Evolutionary conservation across 768 basidiomycete genomes (phyloP), one percentile per base, ranked within the genome.

Genomic region (Tylopilus vinaceipallidus): DNA sequence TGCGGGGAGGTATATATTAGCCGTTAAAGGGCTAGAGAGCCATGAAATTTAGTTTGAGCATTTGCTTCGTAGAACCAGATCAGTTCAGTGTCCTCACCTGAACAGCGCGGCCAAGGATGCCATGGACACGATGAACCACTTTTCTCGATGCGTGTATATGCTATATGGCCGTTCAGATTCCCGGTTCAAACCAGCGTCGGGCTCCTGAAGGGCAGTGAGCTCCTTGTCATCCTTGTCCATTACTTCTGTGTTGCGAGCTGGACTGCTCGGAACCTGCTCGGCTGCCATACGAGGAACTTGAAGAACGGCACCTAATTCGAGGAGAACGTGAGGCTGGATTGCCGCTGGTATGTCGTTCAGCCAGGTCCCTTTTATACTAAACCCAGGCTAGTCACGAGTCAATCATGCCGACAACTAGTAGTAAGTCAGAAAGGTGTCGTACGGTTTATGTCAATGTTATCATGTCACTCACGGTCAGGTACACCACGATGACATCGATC

Each of bases 1-100:
- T 12, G 83, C 88, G 6, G 89, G 88, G 40, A 89, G 80, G 62
- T 90, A 91, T 49, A 91, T 85, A 49, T 83, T 89, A 3, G 86
- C 76, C 2, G 88, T 86, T 11, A 90, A 68, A 0, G 86, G 86
- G 58, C 84, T 86, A 37, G 40, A 20, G 27, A 20, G 32, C 35
- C 4, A 35, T 41, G 12, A n/a, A 35, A 27, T 14, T 29, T 29
- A 12, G 14, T 8, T 27, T 45, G 30, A 50, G 35, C 17, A 23
- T 35, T 23, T 16, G 30, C 19, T 13, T 34, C 13, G 22, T 39
- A 40, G 7, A 34, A 20, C 20, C 6, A 16, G 17, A 16, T 16
- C 14, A 47, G 5, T 9, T 39, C 29, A 27, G 49, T 32, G 9
- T 9, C 12, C 40, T 49, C 36, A 76, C 86, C 86, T 88, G 63